These are phyloP conservation scores for Canavalia ensiformis DNA, from an alignment of 306 rosid genomes.

Conservation along the genomic window DNA sequence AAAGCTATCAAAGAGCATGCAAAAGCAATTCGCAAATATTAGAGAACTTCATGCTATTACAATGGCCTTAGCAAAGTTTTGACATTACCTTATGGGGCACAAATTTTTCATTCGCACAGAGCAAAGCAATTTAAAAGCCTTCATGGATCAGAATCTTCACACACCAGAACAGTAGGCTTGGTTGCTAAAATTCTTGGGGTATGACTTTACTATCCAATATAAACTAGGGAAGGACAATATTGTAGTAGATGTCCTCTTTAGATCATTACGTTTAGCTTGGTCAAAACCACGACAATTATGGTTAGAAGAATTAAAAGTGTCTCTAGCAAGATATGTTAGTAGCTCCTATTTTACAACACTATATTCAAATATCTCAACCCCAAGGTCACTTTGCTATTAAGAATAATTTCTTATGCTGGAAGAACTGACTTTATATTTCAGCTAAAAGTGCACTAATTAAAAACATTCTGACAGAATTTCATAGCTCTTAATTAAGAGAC, in stretches of 20 bases:
- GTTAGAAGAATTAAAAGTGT: too few relatives aligned
- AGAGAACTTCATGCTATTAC: not conserved
- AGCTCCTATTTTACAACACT: too few relatives aligned
- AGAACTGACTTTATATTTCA: too few relatives aligned
- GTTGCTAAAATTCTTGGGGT: not conserved
- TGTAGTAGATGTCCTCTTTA: not conserved
- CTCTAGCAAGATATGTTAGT: too few relatives aligned
- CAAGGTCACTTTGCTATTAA: too few relatives aligned
- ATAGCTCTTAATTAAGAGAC: not conserved
- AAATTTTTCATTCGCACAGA: not conserved
- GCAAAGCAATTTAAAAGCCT: not conserved
- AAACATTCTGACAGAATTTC: too few relatives aligned
- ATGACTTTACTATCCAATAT: not conserved
- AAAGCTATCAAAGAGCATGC: not conserved
- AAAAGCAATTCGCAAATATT: not conserved
- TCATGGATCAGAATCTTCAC: not conserved
- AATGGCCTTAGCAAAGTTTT: not conserved
- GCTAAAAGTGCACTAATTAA: too few relatives aligned
- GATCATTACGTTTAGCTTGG: not conserved
- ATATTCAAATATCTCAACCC: too few relatives aligned
- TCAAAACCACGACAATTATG: not conserved
- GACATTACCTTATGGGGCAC: not conserved
- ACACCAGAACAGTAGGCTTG: not conserved
- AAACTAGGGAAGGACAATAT: not conserved
- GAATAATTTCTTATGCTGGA: too few relatives aligned